Base-by-base conservation (phyloP, 129 eudicot genomes). In the Flaveria robusta region DNA sequence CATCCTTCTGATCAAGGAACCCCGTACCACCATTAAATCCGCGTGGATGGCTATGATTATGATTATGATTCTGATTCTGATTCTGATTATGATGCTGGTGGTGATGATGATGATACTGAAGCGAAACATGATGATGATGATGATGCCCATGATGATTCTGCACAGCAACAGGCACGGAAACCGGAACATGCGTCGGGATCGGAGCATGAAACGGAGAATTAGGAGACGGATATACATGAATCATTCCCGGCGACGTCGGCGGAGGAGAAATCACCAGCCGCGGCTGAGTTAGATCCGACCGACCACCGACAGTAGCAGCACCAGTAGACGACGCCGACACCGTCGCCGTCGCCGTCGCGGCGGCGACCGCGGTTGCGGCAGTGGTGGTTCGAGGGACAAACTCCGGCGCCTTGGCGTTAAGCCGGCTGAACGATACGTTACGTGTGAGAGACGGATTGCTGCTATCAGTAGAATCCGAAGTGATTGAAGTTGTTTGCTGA, bases 361-460 rank as follows among this genome's bases (percentile, higher is more conserved):
- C 37, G 7, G n/a, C n/a, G n/a, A n/a, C n/a, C 39, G 37, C 37
- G 0, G 37, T 0, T 0, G 37, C 37, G 6, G 37, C 37, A n/a
- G n/a, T 7, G 49, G 66, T 22, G 66, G 74, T 64, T 2, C 88
- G 80, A 23, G 98, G 98, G 24, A 88, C 86, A 31, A 93, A 93
- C 24, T 93, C 98, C 8, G 97, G 92, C 1, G 98, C 98, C 68
- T 80, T 70, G 2, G 98, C 98, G 83, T 88, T 93, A 14, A 93
- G 91, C 15, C 86, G 84, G 13, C 88, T 93, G 43, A 47, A 69
- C 0, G 96, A 90, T 1, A 63, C 75, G 76, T 78, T 87, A 19
- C 89, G 79, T 0, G 84, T 31, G 19, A 87, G 83, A 11, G 84
- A 24, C 2, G 84, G 76, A 39, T 47, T 70, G 60, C 27, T 66